Conservation (phyloP, 163 green algal genomes). For the Scenedesmus sp. region DNA sequence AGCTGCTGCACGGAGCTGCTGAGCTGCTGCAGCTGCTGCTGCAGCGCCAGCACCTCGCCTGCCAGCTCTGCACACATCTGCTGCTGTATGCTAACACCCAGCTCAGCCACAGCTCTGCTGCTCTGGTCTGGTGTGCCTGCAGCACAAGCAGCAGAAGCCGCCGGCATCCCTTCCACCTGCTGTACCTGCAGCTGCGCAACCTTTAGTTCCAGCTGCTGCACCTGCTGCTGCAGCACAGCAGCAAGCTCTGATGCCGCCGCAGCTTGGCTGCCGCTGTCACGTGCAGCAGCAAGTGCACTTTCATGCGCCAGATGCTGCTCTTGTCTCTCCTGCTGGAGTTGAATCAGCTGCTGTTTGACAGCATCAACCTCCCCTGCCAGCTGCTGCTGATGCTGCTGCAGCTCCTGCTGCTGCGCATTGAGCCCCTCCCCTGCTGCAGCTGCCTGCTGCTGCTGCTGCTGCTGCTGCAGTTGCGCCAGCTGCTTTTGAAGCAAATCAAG, state of each 20-base stretch:
- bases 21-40: slow-evolving; percentile 16
- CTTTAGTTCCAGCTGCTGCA: not conserved
- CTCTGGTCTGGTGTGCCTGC: too few relatives aligned
- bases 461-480: not conserved
- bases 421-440: slow-evolving; percentile 3
- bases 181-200: not conserved
- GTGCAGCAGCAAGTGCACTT: not conserved
- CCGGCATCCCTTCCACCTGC: not conserved
- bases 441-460: not conserved
- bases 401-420: not conserved
- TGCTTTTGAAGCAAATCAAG: not conserved
- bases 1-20: not conserved
- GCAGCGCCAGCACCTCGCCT: not conserved
- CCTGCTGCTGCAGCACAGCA: slow-evolving; percentile 7
- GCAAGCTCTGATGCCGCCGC: not conserved
- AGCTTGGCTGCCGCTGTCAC: not conserved
- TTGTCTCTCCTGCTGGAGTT: not conserved
- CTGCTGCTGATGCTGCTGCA: not conserved
- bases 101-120: not conserved
- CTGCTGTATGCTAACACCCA: slow-evolving; percentile 8
- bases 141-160: not conserved
- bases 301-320: slow-evolving; percentile 10
- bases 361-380: not conserved
- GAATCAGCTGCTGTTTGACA: not conserved
- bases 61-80: not conserved